Percentiles rank a stretch among this genome's conserved stretches.
These are phyloP conservation scores for Pseudofabraea citricarpa DNA, from an alignment of 2,329 filamentous ascomycete genomes.

Conservation along the genomic window DNA sequence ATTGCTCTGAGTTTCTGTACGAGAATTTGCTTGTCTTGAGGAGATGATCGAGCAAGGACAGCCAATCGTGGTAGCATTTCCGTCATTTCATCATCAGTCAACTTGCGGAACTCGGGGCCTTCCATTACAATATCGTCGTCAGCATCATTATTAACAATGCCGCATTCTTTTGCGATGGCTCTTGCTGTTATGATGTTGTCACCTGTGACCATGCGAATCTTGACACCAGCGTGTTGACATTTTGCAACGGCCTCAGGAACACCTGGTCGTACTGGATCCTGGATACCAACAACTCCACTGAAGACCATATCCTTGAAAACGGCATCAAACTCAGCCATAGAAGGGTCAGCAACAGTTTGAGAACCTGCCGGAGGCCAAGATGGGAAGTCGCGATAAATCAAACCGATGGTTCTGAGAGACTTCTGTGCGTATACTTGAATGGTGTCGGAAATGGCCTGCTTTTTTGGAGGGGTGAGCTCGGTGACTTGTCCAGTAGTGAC, in stretches of 20 bases:
- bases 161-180: slow-evolving; percentile 66
- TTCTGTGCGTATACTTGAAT: slow-evolving; percentile 34
- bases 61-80: slow-evolving; percentile 44
- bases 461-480: slow-evolving; percentile 49
- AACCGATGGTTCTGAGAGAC: slow-evolving; percentile 36
- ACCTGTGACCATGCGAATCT: slow-evolving; percentile 68
- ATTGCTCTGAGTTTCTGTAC: slow-evolving; percentile 56
- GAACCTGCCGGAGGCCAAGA: slow-evolving; percentile 31
- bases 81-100: slow-evolving; percentile 52
- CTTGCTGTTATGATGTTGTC: slow-evolving; percentile 66
- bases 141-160: slow-evolving; percentile 40
- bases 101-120: slow-evolving; percentile 56
- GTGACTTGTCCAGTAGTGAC: slow-evolving; percentile 43
- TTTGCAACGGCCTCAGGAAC: slow-evolving; percentile 60
- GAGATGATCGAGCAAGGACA: slow-evolving; percentile 60
- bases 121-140: slow-evolving; percentile 57
- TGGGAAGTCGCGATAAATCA: slow-evolving; percentile 33
- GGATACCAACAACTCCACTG: slow-evolving; percentile 66
- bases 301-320: slow-evolving; percentile 68
- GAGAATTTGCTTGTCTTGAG: slow-evolving; percentile 59
- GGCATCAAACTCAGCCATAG: slow-evolving; percentile 44
- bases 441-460: slow-evolving; percentile 20
- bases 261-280: slow-evolving; percentile 62
- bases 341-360: slow-evolving; percentile 13
- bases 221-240: slow-evolving; percentile 62